Evolutionary conservation across 441 rosid species (phyloP).

Genomic region (Daphne laureola): DNA sequence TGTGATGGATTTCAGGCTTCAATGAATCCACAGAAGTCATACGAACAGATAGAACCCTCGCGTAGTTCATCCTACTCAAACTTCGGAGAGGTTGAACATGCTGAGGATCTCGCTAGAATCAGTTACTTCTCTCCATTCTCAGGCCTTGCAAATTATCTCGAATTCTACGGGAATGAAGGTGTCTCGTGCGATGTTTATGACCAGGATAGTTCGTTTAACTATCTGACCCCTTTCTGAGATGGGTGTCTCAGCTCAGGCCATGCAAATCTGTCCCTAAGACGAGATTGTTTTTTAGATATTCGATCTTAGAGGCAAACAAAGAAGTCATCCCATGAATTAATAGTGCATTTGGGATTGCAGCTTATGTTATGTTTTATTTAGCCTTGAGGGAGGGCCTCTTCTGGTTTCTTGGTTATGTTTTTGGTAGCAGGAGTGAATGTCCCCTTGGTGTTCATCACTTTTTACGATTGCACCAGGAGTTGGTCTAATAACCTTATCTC

Average conservation of each 20-base stretch:
- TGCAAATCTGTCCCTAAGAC: slow-evolving; percentile 34
- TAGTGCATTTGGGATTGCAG: not conserved
- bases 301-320: slow-evolving; percentile 30
- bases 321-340: slow-evolving; percentile 9
- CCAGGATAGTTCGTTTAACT: slow-evolving; percentile 23
- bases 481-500: slow-evolving; percentile 1
- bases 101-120: slow-evolving; percentile 30
- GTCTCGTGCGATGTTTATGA: slow-evolving; percentile 34
- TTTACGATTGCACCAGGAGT: slow-evolving; percentile 27
- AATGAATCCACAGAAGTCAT: slow-evolving; percentile 24
- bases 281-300: slow-evolving; percentile 47
- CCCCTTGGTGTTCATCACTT: slow-evolving; percentile 25
- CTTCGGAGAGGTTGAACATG: slow-evolving; percentile 43
- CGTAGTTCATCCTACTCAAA: slow-evolving; percentile 35
- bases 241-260: too few relatives aligned
- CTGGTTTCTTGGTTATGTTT: slow-evolving; percentile 9
- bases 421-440: not conserved
- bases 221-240: slow-evolving; percentile 19
- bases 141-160: slow-evolving; percentile 29
- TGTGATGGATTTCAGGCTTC: slow-evolving; percentile 25
- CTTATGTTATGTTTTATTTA: slow-evolving; percentile 3
- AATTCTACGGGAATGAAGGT: slow-evolving; percentile 32
- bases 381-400: not conserved
- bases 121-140: slow-evolving; percentile 39
- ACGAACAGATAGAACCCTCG: slow-evolving; percentile 33